Evolutionary conservation across 2,329 filamentous ascomycete genomes (phyloP).

Genomic region (Delphinella strobiligena): DNA sequence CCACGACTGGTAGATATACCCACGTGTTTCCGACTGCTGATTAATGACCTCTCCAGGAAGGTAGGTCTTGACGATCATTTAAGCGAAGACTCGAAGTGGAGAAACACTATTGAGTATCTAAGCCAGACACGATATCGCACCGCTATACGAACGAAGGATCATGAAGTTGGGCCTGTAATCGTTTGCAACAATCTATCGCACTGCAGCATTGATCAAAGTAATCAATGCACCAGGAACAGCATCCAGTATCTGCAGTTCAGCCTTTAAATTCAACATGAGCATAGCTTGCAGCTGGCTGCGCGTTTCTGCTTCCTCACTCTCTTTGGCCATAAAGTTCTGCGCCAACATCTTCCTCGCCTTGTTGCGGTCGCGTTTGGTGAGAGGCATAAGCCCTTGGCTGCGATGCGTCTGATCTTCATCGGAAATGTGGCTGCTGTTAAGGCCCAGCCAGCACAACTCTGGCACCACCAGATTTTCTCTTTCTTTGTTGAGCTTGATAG

Average conservation of each 20-base stretch:
- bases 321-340: background rate
- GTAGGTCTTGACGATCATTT: no score
- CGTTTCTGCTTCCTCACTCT: slow-evolving; percentile 16
- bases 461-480: slow-evolving; percentile 35
- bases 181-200: background rate
- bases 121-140: no score
- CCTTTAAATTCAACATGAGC: slow-evolving; percentile 62
- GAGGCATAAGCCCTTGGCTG: slow-evolving; percentile 32
- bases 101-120: no score
- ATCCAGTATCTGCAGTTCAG: slow-evolving; percentile 53
- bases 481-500: slow-evolving; percentile 51
- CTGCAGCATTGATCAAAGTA: slow-evolving; percentile 9
- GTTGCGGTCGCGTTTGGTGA: slow-evolving; percentile 47
- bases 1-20: no score
- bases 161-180: background rate
- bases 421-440: slow-evolving; percentile 27
- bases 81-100: no score
- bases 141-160: background rate
- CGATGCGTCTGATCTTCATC: slow-evolving; percentile 15
- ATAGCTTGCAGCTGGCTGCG: slow-evolving; percentile 54
- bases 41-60: no score
- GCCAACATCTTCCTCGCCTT: slow-evolving; percentile 43
- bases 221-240: slow-evolving; percentile 15
- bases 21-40: no score
- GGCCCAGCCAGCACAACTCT: slow-evolving; percentile 52